phyloP scores from a whole-genome alignment of 1,139 yeast species.

The Scheffersomyces segobiensis region DNA sequence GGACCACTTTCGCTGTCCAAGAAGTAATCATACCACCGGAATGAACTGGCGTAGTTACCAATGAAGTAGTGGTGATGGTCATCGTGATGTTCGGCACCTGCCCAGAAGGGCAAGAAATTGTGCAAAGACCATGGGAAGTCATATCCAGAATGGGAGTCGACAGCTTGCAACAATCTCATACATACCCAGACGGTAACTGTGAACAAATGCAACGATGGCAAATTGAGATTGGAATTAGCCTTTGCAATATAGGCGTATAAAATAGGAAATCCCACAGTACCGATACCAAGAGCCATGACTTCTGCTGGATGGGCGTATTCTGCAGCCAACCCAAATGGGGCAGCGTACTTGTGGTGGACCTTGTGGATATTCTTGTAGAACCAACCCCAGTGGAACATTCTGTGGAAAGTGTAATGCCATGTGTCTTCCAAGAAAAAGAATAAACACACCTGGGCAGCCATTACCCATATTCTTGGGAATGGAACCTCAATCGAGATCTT shows the following conservation, averaged over 20 bases:
- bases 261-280: slow-evolving; percentile 93
- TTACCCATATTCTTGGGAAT: slow-evolving; percentile 65
- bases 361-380: slow-evolving; percentile 91
- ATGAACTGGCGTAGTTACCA: slow-evolving; percentile 90
- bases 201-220: slow-evolving; percentile 75
- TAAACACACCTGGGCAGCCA: slow-evolving; percentile 62
- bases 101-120: slow-evolving; percentile 92
- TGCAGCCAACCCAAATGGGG: slow-evolving; percentile 95
- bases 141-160: slow-evolving; percentile 95
- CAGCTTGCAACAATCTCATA: slow-evolving; percentile 89
- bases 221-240: slow-evolving; percentile 39
- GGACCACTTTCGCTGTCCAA: slow-evolving; percentile 83
- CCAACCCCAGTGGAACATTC: slow-evolving; percentile 80
- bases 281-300: slow-evolving; percentile 86
- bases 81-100: slow-evolving; percentile 98
- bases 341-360: slow-evolving; percentile 95
- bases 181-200: slow-evolving; percentile 87
- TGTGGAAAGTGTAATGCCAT: slow-evolving; percentile 96
- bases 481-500: slow-evolving; percentile 81
- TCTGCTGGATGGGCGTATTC: slow-evolving; percentile 97
- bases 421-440: slow-evolving; percentile 87
- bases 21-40: slow-evolving; percentile 90
- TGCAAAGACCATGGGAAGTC: slow-evolving; percentile 96
- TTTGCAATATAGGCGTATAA: slow-evolving; percentile 46
- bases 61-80: slow-evolving; percentile 92